Evolutionary conservation across 2,329 filamentous ascomycete genomes (phyloP).

Genomic region (Aspergillus ochraceoroseus): DNA sequence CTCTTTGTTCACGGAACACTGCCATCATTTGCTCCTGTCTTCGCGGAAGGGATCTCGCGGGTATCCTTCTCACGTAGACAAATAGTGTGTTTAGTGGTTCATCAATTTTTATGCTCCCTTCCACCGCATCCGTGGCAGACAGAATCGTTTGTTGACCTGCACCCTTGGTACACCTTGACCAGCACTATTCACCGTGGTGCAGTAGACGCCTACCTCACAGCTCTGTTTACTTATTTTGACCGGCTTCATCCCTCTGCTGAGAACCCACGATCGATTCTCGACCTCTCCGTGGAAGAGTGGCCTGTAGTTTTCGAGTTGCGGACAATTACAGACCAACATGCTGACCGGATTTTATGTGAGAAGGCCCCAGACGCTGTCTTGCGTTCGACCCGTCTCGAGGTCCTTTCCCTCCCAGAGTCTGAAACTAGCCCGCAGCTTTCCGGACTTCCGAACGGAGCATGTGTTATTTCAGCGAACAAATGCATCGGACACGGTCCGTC

Average conservation of each 20-base stretch:
- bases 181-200: slow-evolving; percentile 1
- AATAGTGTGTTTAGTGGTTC: slow-evolving; percentile 1
- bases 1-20: neutral
- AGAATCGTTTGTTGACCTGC: slow-evolving; percentile 4
- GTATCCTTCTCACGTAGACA: slow-evolving; percentile 2
- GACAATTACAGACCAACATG: neutral
- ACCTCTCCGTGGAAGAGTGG: neutral
- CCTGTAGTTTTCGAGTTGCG: neutral
- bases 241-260: neutral
- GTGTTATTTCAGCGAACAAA: slow-evolving; percentile 3
- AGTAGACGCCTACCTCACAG: slow-evolving; percentile 1
- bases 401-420: slow-evolving; percentile 1
- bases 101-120: slow-evolving; percentile 4
- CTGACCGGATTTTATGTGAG: neutral
- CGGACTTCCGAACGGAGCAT: neutral
- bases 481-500: slow-evolving; percentile 4
- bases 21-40: neutral
- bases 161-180: slow-evolving; percentile 1
- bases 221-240: slow-evolving; percentile 5
- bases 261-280: neutral
- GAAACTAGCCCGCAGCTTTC: neutral
- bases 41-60: too few species aligned
- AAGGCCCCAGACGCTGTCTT: neutral
- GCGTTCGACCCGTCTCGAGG: neutral
- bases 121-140: slow-evolving; percentile 1